phyloP scores from a whole-genome alignment of 208 protist species.

The Trypanosoma platydactyli region DNA sequence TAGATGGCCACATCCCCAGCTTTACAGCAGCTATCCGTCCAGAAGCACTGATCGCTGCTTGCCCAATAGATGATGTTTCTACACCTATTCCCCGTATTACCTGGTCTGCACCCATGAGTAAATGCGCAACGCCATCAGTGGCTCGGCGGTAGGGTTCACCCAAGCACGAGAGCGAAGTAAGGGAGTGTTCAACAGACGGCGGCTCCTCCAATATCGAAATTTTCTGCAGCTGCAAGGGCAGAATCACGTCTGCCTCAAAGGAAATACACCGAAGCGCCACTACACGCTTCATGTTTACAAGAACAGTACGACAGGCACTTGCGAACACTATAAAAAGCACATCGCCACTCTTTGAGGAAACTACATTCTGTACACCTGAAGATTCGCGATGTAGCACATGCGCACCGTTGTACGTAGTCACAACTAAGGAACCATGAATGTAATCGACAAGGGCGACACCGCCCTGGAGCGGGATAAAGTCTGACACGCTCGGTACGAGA shows the following conservation, averaged over 20 bases:
- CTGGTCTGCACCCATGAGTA: background rate
- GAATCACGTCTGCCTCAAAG: constrained; percentile 26
- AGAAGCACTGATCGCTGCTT: constrained; percentile 26
- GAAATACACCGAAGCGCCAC: constrained; percentile 20
- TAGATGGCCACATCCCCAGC: constrained; percentile 10
- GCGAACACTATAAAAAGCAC: constrained; percentile 25
- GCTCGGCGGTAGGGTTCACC: background rate
- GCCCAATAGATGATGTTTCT: background rate
- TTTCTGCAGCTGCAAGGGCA: constrained; percentile 16
- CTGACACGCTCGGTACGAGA: constrained; percentile 21
- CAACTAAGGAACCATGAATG: constrained; percentile 10
- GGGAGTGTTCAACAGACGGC: background rate
- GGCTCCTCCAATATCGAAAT: constrained; percentile 23
- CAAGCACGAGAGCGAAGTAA: background rate
- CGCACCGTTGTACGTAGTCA: constrained; percentile 24
- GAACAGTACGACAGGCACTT: constrained; percentile 20
- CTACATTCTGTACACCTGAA: constrained; percentile 21
- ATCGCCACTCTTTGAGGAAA: constrained; percentile 19
- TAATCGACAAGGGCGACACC: constrained; percentile 30
- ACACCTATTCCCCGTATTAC: background rate
- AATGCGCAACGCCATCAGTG: background rate
- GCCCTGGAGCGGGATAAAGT: constrained; percentile 24
- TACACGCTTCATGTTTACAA: constrained; percentile 19
- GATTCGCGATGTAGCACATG: constrained; percentile 15
- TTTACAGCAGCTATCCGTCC: constrained; percentile 26